phyloP scores from a whole-genome alignment of 164 flowering plant species.

The Chimonanthus salicifolius region DNA sequence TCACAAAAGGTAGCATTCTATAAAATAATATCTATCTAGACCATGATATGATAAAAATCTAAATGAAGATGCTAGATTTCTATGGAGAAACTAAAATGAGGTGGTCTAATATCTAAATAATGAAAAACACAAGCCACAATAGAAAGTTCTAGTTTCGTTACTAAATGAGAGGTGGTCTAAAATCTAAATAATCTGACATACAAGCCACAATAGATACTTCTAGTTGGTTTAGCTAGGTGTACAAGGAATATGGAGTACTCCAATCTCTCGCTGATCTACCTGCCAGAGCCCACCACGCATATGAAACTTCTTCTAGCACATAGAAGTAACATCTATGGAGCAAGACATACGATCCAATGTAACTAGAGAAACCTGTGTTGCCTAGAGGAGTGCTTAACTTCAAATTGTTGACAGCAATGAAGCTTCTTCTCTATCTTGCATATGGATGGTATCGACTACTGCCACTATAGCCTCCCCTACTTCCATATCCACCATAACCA shows the following conservation, averaged over 20 bases:
- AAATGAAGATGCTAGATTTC: no score
- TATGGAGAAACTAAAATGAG: not conserved
- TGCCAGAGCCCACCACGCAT: not conserved
- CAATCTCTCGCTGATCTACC: not conserved
- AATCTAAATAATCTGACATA: not conserved
- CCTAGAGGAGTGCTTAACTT: slow-evolving; percentile 37
- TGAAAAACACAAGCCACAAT: not conserved
- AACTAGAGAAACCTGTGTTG: slow-evolving; percentile 33
- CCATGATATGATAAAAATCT: no score
- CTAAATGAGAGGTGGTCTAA: slow-evolving; percentile 1
- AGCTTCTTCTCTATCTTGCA: slow-evolving; percentile 47
- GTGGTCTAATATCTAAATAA: not conserved
- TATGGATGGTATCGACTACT: slow-evolving; percentile 90
- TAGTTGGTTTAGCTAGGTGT: slow-evolving; percentile 5
- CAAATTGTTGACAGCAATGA: slow-evolving; percentile 18
- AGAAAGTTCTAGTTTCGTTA: not conserved
- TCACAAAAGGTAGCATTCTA: no score
- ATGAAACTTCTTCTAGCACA: slow-evolving; percentile 3
- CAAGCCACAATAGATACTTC: slow-evolving; percentile 2
- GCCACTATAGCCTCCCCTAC: slow-evolving; percentile 79
- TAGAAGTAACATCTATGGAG: not conserved
- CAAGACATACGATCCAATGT: slow-evolving; percentile 8
- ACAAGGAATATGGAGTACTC: not conserved
- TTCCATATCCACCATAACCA: slow-evolving; percentile 60
- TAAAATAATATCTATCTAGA: no score